Evolutionary conservation across 1,139 yeast species (phyloP).

Genomic region (Arxiozyma bovina): DNA sequence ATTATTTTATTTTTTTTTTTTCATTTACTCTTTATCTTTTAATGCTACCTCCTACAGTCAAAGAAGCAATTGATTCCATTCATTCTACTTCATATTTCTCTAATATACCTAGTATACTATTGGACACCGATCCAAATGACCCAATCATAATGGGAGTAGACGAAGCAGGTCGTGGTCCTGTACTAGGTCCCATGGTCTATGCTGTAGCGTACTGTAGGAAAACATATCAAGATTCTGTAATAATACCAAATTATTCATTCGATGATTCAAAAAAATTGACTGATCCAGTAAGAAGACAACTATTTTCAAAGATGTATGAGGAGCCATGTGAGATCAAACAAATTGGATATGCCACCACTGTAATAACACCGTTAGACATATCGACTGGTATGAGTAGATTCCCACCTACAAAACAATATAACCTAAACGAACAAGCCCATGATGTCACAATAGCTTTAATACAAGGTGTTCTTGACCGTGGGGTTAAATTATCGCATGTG

Average conservation of each 20-base stretch:
- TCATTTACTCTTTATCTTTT: not conserved
- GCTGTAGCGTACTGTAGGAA: slow-evolving; percentile 72
- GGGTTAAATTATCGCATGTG: slow-evolving; percentile 58
- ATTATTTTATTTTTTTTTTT: too few relatives aligned
- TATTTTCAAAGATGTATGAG: slow-evolving; percentile 53
- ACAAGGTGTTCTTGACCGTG: slow-evolving; percentile 47
- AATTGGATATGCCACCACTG: slow-evolving; percentile 83
- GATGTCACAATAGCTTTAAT: slow-evolving; percentile 82
- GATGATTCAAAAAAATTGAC: slow-evolving; percentile 88
- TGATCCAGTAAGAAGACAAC: slow-evolving; percentile 54
- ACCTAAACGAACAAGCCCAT: slow-evolving; percentile 92
- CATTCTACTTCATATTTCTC: slow-evolving; percentile 33
- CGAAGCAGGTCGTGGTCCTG: slow-evolving; percentile 98
- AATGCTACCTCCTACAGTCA: slow-evolving; percentile 26
- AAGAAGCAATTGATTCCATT: slow-evolving; percentile 15
- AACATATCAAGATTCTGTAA: slow-evolving; percentile 39
- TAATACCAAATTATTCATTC: slow-evolving; percentile 61
- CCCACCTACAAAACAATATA: slow-evolving; percentile 48
- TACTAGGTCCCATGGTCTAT: slow-evolving; percentile 94
- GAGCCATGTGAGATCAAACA: slow-evolving; percentile 38
- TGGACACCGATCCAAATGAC: slow-evolving; percentile 20
- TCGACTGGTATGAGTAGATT: slow-evolving; percentile 80
- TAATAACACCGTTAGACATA: slow-evolving; percentile 81
- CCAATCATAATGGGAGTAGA: slow-evolving; percentile 70
- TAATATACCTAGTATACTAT: slow-evolving; percentile 33